Evolutionary conservation across 306 rosid genomes (phyloP).

Genomic region (Lablab purpureus): DNA sequence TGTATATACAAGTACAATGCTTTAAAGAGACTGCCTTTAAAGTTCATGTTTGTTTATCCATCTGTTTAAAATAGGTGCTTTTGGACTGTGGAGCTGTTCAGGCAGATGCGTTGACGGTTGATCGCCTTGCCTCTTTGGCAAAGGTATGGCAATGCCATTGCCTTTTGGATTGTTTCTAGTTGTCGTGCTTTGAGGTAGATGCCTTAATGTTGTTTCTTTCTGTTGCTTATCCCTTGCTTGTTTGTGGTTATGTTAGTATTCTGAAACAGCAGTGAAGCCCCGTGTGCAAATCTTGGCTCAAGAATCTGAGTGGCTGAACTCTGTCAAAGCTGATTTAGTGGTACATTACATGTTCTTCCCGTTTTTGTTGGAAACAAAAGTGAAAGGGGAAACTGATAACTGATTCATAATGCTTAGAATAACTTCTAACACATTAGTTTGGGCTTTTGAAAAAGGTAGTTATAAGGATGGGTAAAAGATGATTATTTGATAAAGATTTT

Average conservation of each 20-base stretch:
- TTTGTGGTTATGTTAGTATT: conserved; percentile 64
- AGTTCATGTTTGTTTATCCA: background rate
- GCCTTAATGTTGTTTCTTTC: conserved; percentile 15
- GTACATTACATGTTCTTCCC: conserved; percentile 55
- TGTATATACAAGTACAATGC: background rate
- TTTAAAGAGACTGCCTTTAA: conserved; percentile 5
- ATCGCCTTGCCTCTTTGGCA: conserved; percentile 95
- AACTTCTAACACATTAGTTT: background rate
- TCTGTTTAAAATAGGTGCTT: conserved; percentile 65
- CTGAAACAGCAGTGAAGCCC: conserved; percentile 90
- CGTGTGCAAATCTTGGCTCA: conserved; percentile 73
- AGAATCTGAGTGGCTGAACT: conserved; percentile 87
- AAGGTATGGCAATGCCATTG: conserved; percentile 60
- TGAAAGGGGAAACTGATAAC: conserved; percentile 9
- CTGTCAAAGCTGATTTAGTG: conserved; percentile 94
- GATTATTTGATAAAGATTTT: background rate
- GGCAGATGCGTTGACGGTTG: conserved; percentile 95
- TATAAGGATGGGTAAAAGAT: background rate
- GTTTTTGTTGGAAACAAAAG: conserved; percentile 11
- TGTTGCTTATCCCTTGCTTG: conserved; percentile 19
- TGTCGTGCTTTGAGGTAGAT: background rate
- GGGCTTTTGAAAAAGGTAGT: background rate
- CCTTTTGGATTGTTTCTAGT: conserved; percentile 16
- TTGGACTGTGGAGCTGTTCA: conserved; percentile 98
- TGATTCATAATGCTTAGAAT: conserved; percentile 32